Percentiles rank a stretch among this genome's conserved stretches.
These are phyloP conservation scores for Agaricus subrufescens DNA, from an alignment of 768 basidiomycete genomes.

Conservation along the genomic window DNA sequence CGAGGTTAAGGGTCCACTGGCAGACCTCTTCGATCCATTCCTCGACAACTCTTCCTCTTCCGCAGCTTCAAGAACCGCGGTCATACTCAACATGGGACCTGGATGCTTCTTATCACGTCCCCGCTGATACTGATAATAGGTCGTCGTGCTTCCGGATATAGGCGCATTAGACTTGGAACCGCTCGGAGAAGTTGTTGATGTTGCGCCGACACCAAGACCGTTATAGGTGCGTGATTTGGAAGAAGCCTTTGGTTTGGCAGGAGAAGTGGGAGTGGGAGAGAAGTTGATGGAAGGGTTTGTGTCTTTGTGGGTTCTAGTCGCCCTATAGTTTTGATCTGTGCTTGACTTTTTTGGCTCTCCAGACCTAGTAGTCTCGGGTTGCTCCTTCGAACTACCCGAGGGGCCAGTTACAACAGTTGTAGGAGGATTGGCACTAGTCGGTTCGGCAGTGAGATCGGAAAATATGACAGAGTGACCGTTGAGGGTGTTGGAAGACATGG, in stretches of 20 bases:
- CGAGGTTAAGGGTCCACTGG: neutral
- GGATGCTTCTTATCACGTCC: conserved; percentile 8
- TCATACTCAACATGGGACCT: conserved; percentile 48
- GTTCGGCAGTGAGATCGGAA: conserved; percentile 20
- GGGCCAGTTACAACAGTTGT: neutral
- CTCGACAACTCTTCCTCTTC: conserved; percentile 26
- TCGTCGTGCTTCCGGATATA: neutral
- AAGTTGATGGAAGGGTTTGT: neutral
- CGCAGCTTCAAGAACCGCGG: conserved; percentile 49
- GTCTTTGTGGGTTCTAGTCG: conserved; percentile 16
- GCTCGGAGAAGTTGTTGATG: neutral
- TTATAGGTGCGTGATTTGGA: conserved; percentile 5
- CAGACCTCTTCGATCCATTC: neutral
- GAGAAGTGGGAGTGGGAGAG: neutral
- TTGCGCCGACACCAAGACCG: neutral
- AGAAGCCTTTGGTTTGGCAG: neutral
- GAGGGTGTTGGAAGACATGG: conserved; percentile 33
- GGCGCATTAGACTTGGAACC: neutral
- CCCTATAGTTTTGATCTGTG: neutral
- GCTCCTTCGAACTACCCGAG: neutral
- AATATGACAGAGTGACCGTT: conserved; percentile 36
- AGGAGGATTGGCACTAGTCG: conserved; percentile 20
- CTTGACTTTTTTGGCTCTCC: neutral
- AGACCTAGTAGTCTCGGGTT: neutral
- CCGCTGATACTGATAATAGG: conserved; percentile 2